Evolutionary conservation across 305 asterid species (phyloP).

Genomic region (Fraxinus dipetala): DNA sequence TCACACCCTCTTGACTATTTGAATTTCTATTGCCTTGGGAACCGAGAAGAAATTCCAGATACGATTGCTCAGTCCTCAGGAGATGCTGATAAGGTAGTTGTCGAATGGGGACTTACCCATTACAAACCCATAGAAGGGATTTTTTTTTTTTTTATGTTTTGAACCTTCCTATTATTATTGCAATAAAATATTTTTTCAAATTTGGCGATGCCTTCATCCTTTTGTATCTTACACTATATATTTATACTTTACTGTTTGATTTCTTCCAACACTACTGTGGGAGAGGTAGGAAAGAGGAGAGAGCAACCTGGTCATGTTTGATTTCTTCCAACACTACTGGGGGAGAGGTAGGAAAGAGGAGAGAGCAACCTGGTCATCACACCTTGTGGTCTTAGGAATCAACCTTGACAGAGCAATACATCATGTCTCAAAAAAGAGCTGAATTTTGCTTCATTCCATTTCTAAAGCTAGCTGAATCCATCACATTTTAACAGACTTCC

Average conservation of each 20-base stretch:
- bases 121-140: neutral
- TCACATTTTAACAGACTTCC: neutral
- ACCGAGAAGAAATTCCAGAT: slow-evolving; percentile 54
- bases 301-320: neutral
- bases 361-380: neutral
- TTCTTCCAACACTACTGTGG: neutral
- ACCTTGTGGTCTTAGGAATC: neutral
- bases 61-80: slow-evolving; percentile 35
- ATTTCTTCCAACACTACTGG: neutral
- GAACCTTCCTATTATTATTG: slow-evolving; percentile 3
- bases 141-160: neutral
- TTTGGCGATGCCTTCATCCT: neutral
- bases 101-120: slow-evolving; percentile 5
- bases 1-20: slow-evolving; percentile 72
- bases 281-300: neutral
- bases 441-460: neutral
- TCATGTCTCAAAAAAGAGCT: neutral
- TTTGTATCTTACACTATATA: neutral
- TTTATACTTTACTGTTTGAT: neutral
- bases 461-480: neutral
- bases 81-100: slow-evolving; percentile 60
- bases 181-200: neutral
- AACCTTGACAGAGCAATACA: neutral
- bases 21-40: slow-evolving; percentile 89
- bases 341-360: neutral